phyloP scores from a whole-genome alignment of 75 land plant genomes.

The Pinus tabuliformis region DNA sequence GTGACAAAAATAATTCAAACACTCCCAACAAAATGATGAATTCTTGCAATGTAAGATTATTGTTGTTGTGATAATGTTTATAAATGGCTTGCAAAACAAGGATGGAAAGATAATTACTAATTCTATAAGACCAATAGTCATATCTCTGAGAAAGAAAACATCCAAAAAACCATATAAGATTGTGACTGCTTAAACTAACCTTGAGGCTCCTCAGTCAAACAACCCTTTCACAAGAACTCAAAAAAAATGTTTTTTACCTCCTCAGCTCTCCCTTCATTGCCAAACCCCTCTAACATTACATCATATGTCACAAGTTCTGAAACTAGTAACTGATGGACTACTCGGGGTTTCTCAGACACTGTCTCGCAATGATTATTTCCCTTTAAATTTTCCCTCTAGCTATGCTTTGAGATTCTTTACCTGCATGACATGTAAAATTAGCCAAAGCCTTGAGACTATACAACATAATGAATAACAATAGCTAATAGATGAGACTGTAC shows the following conservation, averaged over 20 bases:
- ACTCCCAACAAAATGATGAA: slow-evolving; percentile 51
- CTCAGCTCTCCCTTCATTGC: too few relatives aligned
- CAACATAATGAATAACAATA: too few relatives aligned
- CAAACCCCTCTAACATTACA: too few relatives aligned
- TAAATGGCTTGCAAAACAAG: slow-evolving; percentile 37
- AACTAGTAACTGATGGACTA: too few relatives aligned
- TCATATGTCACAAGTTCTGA: too few relatives aligned
- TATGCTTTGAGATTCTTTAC: too few relatives aligned
- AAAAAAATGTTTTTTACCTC: not conserved
- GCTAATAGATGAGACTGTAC: too few relatives aligned
- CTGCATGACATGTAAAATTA: too few relatives aligned
- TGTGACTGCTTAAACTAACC: slow-evolving; percentile 11
- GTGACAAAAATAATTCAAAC: slow-evolving; percentile 49
- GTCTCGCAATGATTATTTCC: too few relatives aligned
- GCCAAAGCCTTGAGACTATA: too few relatives aligned
- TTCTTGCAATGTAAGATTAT: slow-evolving; percentile 38
- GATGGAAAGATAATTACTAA: not conserved
- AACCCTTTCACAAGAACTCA: not conserved
- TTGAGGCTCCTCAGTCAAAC: slow-evolving; percentile 37
- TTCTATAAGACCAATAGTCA: not conserved
- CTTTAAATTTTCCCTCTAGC: too few relatives aligned
- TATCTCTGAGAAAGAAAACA: not conserved
- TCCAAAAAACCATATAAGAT: not conserved
- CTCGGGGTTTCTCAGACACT: too few relatives aligned
- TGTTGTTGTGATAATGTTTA: slow-evolving; percentile 17